Evolutionary conservation across 345 rosid species (phyloP).

Genomic region (Anastatica hierochuntica): DNA sequence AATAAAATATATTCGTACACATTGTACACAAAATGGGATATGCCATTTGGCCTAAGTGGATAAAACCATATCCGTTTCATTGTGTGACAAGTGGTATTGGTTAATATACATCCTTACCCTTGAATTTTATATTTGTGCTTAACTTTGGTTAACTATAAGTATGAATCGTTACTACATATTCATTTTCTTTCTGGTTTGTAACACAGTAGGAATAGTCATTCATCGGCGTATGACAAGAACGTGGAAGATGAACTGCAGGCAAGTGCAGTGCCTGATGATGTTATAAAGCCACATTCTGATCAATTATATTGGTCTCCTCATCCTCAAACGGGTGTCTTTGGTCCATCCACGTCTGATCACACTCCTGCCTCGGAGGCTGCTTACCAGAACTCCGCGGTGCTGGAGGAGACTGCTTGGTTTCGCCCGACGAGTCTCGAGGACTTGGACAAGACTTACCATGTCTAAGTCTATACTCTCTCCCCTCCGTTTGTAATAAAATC

Average conservation of each 20-base stretch:
- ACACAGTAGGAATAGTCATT: slow-evolving; percentile 44
- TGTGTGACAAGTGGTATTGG: not conserved
- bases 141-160: no score
- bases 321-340: slow-evolving; percentile 85
- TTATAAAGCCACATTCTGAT: slow-evolving; percentile 51
- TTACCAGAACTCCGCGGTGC: slow-evolving; percentile 25
- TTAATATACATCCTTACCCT: not conserved
- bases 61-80: not conserved
- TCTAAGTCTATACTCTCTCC: not conserved
- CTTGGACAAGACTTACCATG: slow-evolving; percentile 60
- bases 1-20: not conserved
- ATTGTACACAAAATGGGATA: slow-evolving; percentile 6
- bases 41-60: slow-evolving; percentile 20
- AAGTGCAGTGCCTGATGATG: slow-evolving; percentile 53
- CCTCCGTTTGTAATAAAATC: slow-evolving; percentile 4
- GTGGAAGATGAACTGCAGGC: slow-evolving; percentile 49
- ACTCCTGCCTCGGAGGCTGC: slow-evolving; percentile 13
- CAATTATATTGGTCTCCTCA: slow-evolving; percentile 97
- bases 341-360: slow-evolving; percentile 43
- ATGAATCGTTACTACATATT: no score
- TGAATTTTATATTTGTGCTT: no score
- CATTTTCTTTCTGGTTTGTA: no score
- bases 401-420: slow-evolving; percentile 91
- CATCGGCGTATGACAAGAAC: slow-evolving; percentile 81
- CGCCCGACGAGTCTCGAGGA: slow-evolving; percentile 92